phyloP scores from a whole-genome alignment of 768 basidiomycete genomes.

The Boletus tylopilopsis region DNA sequence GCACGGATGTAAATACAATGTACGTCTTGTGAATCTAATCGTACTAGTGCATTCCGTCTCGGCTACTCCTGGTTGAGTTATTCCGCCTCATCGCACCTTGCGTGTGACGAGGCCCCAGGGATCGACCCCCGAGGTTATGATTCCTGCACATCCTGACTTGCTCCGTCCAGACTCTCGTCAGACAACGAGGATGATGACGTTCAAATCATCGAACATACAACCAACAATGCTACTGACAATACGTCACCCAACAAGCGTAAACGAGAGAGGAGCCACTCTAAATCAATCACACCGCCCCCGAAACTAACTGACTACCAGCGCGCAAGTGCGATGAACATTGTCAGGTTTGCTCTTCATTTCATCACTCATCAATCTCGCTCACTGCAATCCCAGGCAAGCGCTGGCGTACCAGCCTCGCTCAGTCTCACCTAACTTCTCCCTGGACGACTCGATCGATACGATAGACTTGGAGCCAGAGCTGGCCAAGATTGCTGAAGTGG shows the following conservation, averaged over 20 bases:
- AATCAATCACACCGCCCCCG: constrained; percentile 77
- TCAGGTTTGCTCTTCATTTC: constrained; percentile 44
- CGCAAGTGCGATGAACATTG: constrained; percentile 52
- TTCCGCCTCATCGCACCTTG: not conserved
- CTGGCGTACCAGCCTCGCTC: constrained; percentile 40
- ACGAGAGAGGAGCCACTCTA: constrained; percentile 55
- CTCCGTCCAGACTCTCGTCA: constrained; percentile 29
- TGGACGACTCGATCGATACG: constrained; percentile 46
- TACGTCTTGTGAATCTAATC: constrained; percentile 27
- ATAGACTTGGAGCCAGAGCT: constrained; percentile 61
- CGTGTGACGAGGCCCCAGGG: constrained; percentile 12
- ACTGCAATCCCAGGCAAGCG: constrained; percentile 38
- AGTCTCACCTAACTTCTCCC: constrained; percentile 43
- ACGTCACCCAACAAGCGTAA: constrained; percentile 40
- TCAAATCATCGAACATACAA: constrained; percentile 38
- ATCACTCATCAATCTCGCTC: not conserved
- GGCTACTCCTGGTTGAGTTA: not conserved
- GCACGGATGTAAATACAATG: constrained; percentile 38
- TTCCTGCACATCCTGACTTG: constrained; percentile 6
- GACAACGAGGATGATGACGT: constrained; percentile 46
- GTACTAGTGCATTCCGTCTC: not conserved
- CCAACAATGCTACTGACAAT: constrained; percentile 8
- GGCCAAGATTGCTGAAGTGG: constrained; percentile 47
- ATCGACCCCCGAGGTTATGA: constrained; percentile 8
- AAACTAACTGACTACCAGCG: constrained; percentile 50